Conservation (phyloP, 768 basidiomycete genomes). For the Inosperma sp. region DNA sequence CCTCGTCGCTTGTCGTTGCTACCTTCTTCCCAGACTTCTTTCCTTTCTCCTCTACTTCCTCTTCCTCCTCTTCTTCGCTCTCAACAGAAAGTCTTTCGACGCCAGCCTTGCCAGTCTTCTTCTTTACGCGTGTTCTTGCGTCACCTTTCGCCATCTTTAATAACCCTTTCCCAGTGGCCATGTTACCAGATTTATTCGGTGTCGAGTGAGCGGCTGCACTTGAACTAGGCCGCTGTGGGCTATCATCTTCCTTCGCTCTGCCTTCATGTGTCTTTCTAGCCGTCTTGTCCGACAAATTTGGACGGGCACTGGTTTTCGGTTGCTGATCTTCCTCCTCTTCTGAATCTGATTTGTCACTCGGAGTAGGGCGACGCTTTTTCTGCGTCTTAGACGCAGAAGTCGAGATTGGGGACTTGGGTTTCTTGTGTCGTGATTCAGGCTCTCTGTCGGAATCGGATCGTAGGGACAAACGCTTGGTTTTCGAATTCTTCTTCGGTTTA, state of each 20-base stretch:
- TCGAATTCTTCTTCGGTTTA: too few relatives aligned
- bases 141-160: constrained; percentile 20
- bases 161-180: constrained; percentile 11
- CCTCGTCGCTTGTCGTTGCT: too few relatives aligned
- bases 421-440: background rate
- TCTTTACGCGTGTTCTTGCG: constrained; percentile 26
- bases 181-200: too few relatives aligned
- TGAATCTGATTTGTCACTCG: constrained; percentile 1
- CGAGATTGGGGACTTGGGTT: background rate
- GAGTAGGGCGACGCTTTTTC: too few relatives aligned
- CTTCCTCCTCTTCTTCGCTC: constrained; percentile 13
- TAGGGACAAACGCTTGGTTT: too few relatives aligned
- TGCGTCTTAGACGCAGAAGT: background rate
- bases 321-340: constrained; percentile 6
- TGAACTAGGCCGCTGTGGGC: background rate
- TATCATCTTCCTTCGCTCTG: background rate
- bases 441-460: background rate
- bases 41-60: constrained; percentile 5
- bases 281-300: constrained; percentile 4
- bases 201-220: background rate
- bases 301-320: background rate
- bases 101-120: constrained; percentile 11
- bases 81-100: constrained; percentile 16
- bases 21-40: too few relatives aligned
- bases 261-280: background rate